Evolutionary conservation across 2,329 filamentous ascomycete genomes (phyloP).

Genomic region (Phoma sp.): DNA sequence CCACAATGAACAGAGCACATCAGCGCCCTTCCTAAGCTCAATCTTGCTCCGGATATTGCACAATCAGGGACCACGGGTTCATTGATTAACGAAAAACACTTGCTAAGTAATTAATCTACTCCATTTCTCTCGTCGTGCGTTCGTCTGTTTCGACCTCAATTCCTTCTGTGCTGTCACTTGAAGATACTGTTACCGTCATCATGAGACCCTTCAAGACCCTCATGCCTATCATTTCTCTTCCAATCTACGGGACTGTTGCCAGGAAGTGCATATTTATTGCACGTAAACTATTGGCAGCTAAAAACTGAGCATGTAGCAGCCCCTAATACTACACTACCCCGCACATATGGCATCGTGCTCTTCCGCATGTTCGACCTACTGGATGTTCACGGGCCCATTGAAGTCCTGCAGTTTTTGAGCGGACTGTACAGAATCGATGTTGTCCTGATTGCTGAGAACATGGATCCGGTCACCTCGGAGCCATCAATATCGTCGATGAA

Average conservation of each 20-base stretch:
- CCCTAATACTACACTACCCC: slow-evolving; percentile 21
- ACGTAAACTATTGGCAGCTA: not conserved
- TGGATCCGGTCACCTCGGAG: slow-evolving; percentile 40
- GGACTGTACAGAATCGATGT: slow-evolving; percentile 31
- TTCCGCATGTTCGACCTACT: slow-evolving; percentile 39
- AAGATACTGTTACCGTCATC: not conserved
- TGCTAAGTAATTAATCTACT: not conserved
- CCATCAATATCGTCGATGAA: slow-evolving; percentile 31
- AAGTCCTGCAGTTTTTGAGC: slow-evolving; percentile 49
- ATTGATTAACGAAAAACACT: not conserved
- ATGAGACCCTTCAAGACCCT: slow-evolving; percentile 1
- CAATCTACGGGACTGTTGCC: not conserved
- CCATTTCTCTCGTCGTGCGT: not conserved
- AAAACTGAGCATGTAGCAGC: slow-evolving; percentile 1
- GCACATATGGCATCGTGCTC: slow-evolving; percentile 37
- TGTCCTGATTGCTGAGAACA: slow-evolving; percentile 28
- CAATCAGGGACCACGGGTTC: slow-evolving; percentile 6
- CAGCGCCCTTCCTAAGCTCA: not conserved
- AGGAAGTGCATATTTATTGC: not conserved
- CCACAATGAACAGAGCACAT: not conserved
- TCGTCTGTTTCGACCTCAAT: not conserved
- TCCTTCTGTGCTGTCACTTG: not conserved
- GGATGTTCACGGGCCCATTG: slow-evolving; percentile 51
- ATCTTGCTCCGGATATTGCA: not conserved
- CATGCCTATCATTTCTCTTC: not conserved